Base-by-base conservation (phyloP, 1,139 yeast species). In the Geotrichum siamense region DNA sequence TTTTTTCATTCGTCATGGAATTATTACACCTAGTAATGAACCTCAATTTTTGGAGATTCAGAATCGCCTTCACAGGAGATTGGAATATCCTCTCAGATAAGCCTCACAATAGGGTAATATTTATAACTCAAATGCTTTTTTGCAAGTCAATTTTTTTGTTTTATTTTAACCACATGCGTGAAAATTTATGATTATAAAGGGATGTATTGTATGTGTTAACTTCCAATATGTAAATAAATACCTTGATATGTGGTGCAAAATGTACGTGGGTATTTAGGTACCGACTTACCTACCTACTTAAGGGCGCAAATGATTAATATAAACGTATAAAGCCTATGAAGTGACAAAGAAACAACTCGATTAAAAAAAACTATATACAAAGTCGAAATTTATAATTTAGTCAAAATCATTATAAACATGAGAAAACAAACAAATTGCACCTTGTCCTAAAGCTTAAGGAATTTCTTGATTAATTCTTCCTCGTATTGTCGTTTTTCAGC, bases 1-100 rank as follows among this genome's bases (percentile, higher is more conserved):
- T 56, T 91, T 91, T 55, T 68, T 91, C 51, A 73, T 89, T 19
- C 76, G 98, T 54, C 91, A 83, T 56, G 95, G 96, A 1, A 58
- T 70, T 28, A 59, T 86, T 20, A 72, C 77, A 0, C 68, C 79
- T 0, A 81, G 75, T 36, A 69, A 65, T 38, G 95, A 86, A 54
- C 75, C 77, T 0, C 71, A 79, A 49, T 85, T 73, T 52, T 50
- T 74, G 21, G 79, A 79, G 54, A 71, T 89, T 5, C 67, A 70
- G 15, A 57, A 65, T 17, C 71, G 82, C 48, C 63, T 78, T 43
- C 97, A 87, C 59, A 72, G 96, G 50, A 54, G 57, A 22, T 59
- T 87, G 33, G 89, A 89, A 1, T 86, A 81, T 53, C 91, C 96
- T 2, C 32, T 56, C 38, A 38, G 39, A 8, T 45, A 38, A 35